A percentile compares a stretch with the other conserved stretches of the same genome.
Conservation (phyloP, 2,329 filamentous ascomycete species). For the Ramularia collo-cygni region DNA sequence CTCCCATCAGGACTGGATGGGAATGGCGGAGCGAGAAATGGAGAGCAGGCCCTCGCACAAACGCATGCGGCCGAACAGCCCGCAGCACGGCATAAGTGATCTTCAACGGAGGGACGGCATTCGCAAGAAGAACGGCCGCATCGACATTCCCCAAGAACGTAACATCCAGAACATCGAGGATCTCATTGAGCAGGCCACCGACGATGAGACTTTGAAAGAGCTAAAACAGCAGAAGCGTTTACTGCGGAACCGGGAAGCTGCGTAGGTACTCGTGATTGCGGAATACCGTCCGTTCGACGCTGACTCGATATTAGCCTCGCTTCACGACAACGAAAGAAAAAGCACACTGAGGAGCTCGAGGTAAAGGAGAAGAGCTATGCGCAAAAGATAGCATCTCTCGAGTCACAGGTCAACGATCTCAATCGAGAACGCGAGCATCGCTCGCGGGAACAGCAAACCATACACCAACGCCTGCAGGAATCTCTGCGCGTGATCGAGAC, state of each 20-base stretch:
- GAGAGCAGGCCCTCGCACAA: conserved; percentile 42
- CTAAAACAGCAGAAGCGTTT: conserved; percentile 97
- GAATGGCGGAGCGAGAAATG: conserved; percentile 45
- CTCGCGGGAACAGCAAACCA: conserved; percentile 25
- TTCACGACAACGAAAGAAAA: conserved; percentile 95
- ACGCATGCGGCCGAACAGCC: conserved; percentile 60
- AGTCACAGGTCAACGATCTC: conserved; percentile 66
- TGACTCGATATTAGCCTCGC: conserved; percentile 60
- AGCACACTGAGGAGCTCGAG: conserved; percentile 92
- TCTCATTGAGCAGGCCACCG: conserved; percentile 77
- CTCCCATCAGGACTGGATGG: conserved; percentile 54
- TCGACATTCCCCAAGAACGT: conserved; percentile 90
- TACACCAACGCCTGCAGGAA: conserved; percentile 67
- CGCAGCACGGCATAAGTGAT: conserved; percentile 42
- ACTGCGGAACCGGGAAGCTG: conserved; percentile 89
- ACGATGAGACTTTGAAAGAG: conserved; percentile 94
- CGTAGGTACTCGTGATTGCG: conserved; percentile 51
- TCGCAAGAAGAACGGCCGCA: conserved; percentile 97
- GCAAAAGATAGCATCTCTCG: conserved; percentile 65
- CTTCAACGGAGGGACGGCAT: conserved; percentile 71
- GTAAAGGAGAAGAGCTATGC: conserved; percentile 93
- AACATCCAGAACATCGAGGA: conserved; percentile 93
- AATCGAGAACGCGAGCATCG: conserved; percentile 44
- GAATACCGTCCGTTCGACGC: conserved; percentile 2
- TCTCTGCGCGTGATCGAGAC: conserved; percentile 68